A percentile compares a stretch with the other conserved stretches of the same genome.
Conservation (phyloP, 768 basidiomycete species). For the Hygrocybe coccinea region DNA sequence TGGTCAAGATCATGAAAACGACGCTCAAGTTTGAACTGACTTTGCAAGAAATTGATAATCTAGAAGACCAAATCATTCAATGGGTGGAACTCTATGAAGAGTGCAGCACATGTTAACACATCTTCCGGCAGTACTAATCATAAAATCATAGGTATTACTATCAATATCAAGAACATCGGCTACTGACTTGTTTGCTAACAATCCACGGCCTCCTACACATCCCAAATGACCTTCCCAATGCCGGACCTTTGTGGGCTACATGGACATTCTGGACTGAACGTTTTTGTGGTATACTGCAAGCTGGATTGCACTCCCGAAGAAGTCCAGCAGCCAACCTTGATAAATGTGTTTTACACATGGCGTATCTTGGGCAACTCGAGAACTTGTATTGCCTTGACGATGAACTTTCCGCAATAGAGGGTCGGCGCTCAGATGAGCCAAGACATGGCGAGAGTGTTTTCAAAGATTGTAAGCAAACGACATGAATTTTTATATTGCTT, state of each 20-base stretch:
- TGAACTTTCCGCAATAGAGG: conserved; percentile 3
- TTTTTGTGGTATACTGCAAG: conserved; percentile 27
- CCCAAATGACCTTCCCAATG: conserved; percentile 24
- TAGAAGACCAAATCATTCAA: background rate
- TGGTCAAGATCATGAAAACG: background rate
- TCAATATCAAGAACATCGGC: too few relatives aligned
- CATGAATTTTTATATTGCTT: background rate
- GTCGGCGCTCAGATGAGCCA: background rate
- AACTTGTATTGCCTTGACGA: conserved; percentile 22
- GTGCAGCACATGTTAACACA: background rate
- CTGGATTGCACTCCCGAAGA: conserved; percentile 16
- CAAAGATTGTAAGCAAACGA: conserved; percentile 1
- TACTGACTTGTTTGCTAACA: conserved; percentile 26
- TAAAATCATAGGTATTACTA: background rate
- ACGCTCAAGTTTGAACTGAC: too few relatives aligned
- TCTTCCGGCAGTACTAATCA: background rate
- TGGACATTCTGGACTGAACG: conserved; percentile 37
- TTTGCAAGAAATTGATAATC: background rate
- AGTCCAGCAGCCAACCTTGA: conserved; percentile 28
- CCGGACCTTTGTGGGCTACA: conserved; percentile 30
- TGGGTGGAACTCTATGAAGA: background rate
- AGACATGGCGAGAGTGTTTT: conserved; percentile 3
- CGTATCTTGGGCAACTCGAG: conserved; percentile 25
- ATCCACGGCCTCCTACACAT: conserved; percentile 20
- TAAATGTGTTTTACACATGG: conserved; percentile 14